Evolutionary conservation across 306 rosid genomes (phyloP).

Genomic region (Pterocarpus santalinus): DNA sequence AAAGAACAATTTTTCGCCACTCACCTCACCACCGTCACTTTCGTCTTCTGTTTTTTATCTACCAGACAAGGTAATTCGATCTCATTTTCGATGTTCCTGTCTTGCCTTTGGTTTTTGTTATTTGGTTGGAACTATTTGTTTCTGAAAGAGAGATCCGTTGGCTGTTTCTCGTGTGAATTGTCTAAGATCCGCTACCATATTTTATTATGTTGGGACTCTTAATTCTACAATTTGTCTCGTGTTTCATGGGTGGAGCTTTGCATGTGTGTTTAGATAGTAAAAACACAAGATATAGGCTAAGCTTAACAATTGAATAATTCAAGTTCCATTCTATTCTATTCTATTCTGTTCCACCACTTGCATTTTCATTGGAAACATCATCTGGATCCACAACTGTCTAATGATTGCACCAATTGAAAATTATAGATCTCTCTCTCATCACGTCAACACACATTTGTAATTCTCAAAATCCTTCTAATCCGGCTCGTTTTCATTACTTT

Average conservation of each 20-base stretch:
- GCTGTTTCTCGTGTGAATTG: neutral
- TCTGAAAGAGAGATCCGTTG: slow-evolving; percentile 43
- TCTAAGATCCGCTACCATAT: slow-evolving; percentile 50
- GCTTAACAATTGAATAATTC: neutral
- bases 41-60: neutral
- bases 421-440: slow-evolving; percentile 42
- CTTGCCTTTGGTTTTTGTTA: neutral
- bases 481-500: neutral
- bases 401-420: slow-evolving; percentile 10
- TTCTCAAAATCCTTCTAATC: neutral
- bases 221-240: slow-evolving; percentile 13
- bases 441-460: neutral
- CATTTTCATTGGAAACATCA: neutral
- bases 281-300: neutral
- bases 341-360: neutral
- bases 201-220: slow-evolving; percentile 2
- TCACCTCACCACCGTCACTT: neutral
- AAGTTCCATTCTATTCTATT: neutral
- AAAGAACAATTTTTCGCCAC: slow-evolving; percentile 21
- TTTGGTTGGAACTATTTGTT: slow-evolving; percentile 2
- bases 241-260: neutral
- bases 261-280: slow-evolving; percentile 1
- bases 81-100: neutral
- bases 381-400: slow-evolving; percentile 14
- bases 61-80: neutral